Base-by-base conservation (phyloP, 768 basidiomycete species). In the Lactarius sanguifluus region DNA sequence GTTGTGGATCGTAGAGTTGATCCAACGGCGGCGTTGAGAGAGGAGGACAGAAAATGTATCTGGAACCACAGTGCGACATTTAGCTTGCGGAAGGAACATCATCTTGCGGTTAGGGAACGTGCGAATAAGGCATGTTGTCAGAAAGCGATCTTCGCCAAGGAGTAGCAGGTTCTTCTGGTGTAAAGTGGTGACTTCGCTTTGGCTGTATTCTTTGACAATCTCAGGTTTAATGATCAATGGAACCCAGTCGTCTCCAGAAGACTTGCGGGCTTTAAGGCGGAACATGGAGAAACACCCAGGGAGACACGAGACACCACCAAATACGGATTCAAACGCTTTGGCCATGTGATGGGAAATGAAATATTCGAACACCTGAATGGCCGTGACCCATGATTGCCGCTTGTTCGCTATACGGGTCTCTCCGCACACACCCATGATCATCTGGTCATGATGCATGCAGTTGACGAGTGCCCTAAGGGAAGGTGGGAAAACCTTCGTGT, bases 251-350 rank as follows among this genome's bases (percentile, higher is more conserved):
- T 96, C 93, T 61, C 95, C 96, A 25, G 83, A 83, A 20, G 85
- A 76, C 73, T 90, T 94, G 62, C 97, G 85, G 9, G 95, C 96
- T 77, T 99, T 99, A 74, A 99, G 82, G 61, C 97, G 84, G 79
- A 98, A 98, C 96, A 99, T 99, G 61, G 95, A 97, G 81, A 99
- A 99, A 78, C 97, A 99, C n/a, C 97, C 97, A 0, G 97, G 97
- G 34, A 98, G 81, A 81, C 97, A 99, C 15, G 97, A 95, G 65
- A 99, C 97, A 86, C 97, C 97, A 74, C 97, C 97, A 73, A 99
- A 98, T 30, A 97, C 94, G 25, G 97, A 95, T 77, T 99, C 97
- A 78, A 99, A 99, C 8, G 94, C 96, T 77, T 99, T 99, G 68
- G 96, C 92, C 61, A 95, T 85, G 76, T 99, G 96, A 77, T 99